These are phyloP conservation scores for Nigrospora oryzae DNA, from an alignment of 2,329 filamentous ascomycete species.

Conservation along the genomic window DNA sequence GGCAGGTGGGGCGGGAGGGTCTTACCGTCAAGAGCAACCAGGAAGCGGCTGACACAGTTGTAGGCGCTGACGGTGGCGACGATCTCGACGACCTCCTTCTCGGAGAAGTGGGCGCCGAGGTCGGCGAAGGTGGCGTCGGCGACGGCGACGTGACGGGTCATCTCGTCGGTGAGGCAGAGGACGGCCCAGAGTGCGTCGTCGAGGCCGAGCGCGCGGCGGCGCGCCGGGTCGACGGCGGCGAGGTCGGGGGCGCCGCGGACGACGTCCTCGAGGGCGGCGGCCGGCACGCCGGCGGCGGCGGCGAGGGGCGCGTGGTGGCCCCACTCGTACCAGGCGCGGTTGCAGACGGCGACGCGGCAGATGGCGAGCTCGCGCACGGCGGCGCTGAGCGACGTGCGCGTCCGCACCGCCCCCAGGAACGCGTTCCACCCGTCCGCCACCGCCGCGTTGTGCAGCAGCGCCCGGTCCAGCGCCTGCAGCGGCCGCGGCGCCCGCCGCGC, in stretches of 20 bases:
- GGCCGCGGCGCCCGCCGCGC: constrained; percentile 61
- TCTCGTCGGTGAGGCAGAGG: constrained; percentile 69
- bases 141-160: constrained; percentile 69
- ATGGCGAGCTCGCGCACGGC: constrained; percentile 71
- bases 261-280: constrained; percentile 35
- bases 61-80: constrained; percentile 68
- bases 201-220: constrained; percentile 24
- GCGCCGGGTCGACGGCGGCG: constrained; percentile 16
- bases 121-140: constrained; percentile 57
- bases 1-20: constrained; percentile 6
- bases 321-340: constrained; percentile 83
- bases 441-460: constrained; percentile 65
- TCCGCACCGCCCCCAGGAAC: constrained; percentile 57
- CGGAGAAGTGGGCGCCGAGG: constrained; percentile 53
- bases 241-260: constrained; percentile 26
- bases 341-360: constrained; percentile 71
- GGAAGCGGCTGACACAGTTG: constrained; percentile 77
- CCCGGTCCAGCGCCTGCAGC: constrained; percentile 66
- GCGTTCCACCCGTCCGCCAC: constrained; percentile 71
- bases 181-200: constrained; percentile 58
- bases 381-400: constrained; percentile 37
- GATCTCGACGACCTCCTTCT: constrained; percentile 72
- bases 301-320: constrained; percentile 65
- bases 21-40: constrained; percentile 73
- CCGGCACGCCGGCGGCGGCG: constrained; percentile 45